These are phyloP conservation scores for Lactifluus volemus DNA, from an alignment of 768 basidiomycete species.

Conservation along the genomic window DNA sequence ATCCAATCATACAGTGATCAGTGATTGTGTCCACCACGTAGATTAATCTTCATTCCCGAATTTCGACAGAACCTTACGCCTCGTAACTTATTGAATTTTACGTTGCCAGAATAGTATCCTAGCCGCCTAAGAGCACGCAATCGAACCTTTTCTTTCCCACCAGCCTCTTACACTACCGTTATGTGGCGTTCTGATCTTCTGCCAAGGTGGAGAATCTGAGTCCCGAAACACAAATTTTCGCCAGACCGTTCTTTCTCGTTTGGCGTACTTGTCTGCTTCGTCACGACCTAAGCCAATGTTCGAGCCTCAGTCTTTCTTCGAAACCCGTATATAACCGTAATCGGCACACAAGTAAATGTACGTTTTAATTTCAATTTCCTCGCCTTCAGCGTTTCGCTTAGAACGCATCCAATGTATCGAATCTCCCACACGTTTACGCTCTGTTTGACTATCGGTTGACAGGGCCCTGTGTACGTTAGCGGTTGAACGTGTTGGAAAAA, in stretches of 20 bases:
- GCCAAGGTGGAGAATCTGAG: not conserved
- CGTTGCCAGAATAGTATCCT: not conserved
- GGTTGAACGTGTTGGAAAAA: not conserved
- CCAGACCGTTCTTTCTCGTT: not conserved
- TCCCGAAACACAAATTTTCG: not conserved
- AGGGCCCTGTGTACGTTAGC: not conserved
- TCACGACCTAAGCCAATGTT: not conserved
- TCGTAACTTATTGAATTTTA: not conserved
- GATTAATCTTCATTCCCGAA: not conserved
- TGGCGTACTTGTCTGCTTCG: not conserved
- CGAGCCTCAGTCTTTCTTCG: not conserved
- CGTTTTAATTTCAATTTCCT: conserved; percentile 1
- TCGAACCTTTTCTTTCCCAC: not conserved
- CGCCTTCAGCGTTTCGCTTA: not conserved
- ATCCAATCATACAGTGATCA: not conserved
- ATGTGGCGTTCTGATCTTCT: not conserved
- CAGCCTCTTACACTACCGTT: not conserved
- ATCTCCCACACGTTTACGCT: not conserved
- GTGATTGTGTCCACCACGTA: conserved; percentile 1
- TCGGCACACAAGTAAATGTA: not conserved
- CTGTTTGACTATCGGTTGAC: not conserved
- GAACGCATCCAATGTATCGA: not conserved
- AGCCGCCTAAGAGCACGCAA: conserved; percentile 1
- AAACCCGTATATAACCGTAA: not conserved
- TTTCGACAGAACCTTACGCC: not conserved